Base-by-base conservation (phyloP, 2,329 filamentous ascomycete genomes). In the Xylariales sp. region DNA sequence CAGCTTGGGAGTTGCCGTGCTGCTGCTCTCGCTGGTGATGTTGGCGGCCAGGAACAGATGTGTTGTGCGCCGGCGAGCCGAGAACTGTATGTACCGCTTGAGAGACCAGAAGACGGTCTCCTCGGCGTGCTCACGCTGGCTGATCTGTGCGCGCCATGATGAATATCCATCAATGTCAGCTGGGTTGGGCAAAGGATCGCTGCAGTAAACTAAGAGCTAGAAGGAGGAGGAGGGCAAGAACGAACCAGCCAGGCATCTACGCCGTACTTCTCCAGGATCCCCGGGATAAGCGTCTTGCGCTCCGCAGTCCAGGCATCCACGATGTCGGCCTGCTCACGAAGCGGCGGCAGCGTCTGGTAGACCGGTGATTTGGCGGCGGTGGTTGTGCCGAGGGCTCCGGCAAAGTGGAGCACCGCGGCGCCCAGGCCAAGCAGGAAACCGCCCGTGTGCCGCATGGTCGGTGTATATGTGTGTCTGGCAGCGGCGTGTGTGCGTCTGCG, bases 81-180 rank as follows among this genome's bases (percentile, higher is more conserved):
- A 69, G 52, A 73, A 73, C 46, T 69, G 61, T 6, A 51, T 56
- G 5, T 62, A 62, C 15, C 57, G 52, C 44, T 72, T 72, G 23
- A 74, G 59, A 4, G 69, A 66, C 68, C 69, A 73, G 52, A 72
- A 73, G 17, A 67, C 62, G 0, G 69, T 72, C 40, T 74, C 70
- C 46, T 74, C 70, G 42, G 66, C 68, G 47, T 73, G 71, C 45
- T 74, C 69, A 34, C 64, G 65, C 52, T 74, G 68, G 55, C 65
- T 69, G 46, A 71, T 68, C 67, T 72, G 14, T n/a, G n/a, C n/a
- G n/a, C n/a, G n/a, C n/a, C n/a, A n/a, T n/a, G n/a, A n/a, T n/a
- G n/a, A n/a, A n/a, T n/a, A n/a, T n/a, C n/a, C n/a, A n/a, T n/a
- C n/a, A n/a, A n/a, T n/a, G n/a, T n/a, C n/a, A n/a, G n/a, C n/a